A percentile compares a stretch with the other conserved stretches of the same genome.
phyloP scores from a whole-genome alignment of 1,284 basidiomycete species.

The Ganoderma resinaceum region DNA sequence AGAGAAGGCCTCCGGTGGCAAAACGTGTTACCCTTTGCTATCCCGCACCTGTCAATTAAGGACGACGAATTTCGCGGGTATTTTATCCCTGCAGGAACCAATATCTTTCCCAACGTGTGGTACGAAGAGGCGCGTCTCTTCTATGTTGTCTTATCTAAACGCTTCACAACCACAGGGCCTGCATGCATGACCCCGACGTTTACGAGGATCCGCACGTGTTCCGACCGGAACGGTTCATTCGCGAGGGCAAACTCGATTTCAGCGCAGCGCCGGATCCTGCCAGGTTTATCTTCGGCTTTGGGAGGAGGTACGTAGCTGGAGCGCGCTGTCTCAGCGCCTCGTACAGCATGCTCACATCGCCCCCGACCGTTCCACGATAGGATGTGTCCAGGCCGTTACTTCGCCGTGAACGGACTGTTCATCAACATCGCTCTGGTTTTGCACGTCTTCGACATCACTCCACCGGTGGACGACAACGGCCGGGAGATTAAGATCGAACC shows the following conservation, averaged over 20 bases:
- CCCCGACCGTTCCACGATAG: not conserved
- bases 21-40: constrained; percentile 25
- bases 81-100: constrained; percentile 33
- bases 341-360: no score
- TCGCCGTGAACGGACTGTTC: not conserved
- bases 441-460: not conserved
- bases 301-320: not conserved
- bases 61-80: constrained; percentile 32
- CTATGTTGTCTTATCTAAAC: not conserved
- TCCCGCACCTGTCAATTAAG: constrained; percentile 9
- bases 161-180: constrained; percentile 12
- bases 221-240: constrained; percentile 28
- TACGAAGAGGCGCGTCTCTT: constrained; percentile 15
- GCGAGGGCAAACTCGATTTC: constrained; percentile 21
- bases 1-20: constrained; percentile 35
- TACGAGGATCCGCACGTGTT: constrained; percentile 28
- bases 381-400: constrained; percentile 1
- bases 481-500: not conserved
- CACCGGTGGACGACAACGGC: not conserved
- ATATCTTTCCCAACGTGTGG: constrained; percentile 37
- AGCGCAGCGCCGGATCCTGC: constrained; percentile 12
- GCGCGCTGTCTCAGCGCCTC: no score
- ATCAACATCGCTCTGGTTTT: not conserved
- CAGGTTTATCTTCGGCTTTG: constrained; percentile 31
- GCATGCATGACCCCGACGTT: constrained; percentile 27